These are phyloP conservation scores for Clavispora vitiphila DNA, from an alignment of 805 yeast genomes.

Conservation along the genomic window DNA sequence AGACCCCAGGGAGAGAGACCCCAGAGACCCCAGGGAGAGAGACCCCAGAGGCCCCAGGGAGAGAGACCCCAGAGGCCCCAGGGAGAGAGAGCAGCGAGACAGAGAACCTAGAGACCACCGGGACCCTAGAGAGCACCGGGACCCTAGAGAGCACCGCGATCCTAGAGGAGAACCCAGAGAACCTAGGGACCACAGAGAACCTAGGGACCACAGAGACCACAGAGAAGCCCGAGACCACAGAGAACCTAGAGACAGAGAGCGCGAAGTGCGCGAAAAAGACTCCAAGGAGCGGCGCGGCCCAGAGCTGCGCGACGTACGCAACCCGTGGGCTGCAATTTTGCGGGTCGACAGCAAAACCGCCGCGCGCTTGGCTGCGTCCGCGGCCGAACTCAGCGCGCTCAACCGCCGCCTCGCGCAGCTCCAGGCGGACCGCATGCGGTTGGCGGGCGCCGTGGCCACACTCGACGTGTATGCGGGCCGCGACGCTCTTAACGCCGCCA, in stretches of 20 bases:
- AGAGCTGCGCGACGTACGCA: slow-evolving; percentile 1
- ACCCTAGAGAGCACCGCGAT: background rate
- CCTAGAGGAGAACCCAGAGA: slow-evolving; percentile 1
- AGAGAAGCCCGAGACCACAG: background rate
- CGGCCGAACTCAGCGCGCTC: slow-evolving; percentile 20
- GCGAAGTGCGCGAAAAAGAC: background rate
- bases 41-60: background rate
- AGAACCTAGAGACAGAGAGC: background rate
- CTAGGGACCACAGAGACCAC: background rate
- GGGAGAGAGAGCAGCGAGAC: slow-evolving; percentile 1
- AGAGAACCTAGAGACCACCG: slow-evolving; percentile 1
- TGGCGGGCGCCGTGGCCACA: slow-evolving; percentile 10
- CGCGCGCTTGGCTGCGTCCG: slow-evolving; percentile 20
- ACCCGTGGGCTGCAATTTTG: slow-evolving; percentile 33
- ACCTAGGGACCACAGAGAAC: slow-evolving; percentile 1
- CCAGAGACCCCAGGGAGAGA: background rate
- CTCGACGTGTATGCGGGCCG: slow-evolving; percentile 20
- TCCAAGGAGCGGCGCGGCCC: background rate
- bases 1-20: background rate
- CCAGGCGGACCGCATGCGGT: slow-evolving; percentile 20
- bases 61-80: background rate
- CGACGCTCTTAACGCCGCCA: slow-evolving; percentile 31
- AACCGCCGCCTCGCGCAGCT: slow-evolving; percentile 22
- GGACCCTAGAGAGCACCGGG: background rate
- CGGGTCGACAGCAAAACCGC: slow-evolving; percentile 23